These are phyloP conservation scores for Dendrobium nobile DNA, from an alignment of 106 monocot genomes.

Conservation along the genomic window DNA sequence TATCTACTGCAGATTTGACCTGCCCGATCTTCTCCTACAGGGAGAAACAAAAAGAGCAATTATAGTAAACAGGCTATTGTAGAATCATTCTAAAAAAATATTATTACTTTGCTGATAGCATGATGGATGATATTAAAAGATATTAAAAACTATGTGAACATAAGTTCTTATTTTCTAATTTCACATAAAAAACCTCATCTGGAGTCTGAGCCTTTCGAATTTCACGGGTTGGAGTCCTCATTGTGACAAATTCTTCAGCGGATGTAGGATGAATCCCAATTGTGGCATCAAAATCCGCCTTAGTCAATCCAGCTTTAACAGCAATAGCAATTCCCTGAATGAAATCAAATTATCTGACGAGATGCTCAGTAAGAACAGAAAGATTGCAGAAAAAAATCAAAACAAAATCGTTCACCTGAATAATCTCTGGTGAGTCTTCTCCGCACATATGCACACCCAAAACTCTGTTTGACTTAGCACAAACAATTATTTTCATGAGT, in stretches of 20 bases:
- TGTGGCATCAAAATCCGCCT: constrained; percentile 86
- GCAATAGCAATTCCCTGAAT: constrained; percentile 89
- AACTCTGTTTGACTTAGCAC: constrained; percentile 81
- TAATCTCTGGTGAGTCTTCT: constrained; percentile 90
- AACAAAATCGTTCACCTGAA: constrained; percentile 53
- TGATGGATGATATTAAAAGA: background rate
- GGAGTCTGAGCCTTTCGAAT: constrained; percentile 34
- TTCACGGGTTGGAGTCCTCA: constrained; percentile 89
- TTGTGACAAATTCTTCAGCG: constrained; percentile 96
- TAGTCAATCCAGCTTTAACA: constrained; percentile 82
- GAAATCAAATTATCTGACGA: background rate
- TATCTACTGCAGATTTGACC: constrained; percentile 1
- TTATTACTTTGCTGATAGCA: background rate
- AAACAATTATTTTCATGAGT: constrained; percentile 91
- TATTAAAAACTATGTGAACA: background rate
- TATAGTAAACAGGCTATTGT: background rate
- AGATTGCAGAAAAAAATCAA: constrained; percentile 7
- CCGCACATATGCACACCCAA: constrained; percentile 99
- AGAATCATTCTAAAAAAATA: background rate
- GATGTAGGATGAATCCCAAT: constrained; percentile 90
- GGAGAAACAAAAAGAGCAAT: background rate
- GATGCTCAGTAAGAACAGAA: background rate
- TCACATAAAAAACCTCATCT: constrained; percentile 34
- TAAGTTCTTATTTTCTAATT: background rate
- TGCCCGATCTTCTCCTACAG: constrained; percentile 7